phyloP scores from a whole-genome alignment of 176 grass and related monocot species.

The Tillandsia leiboldiana region DNA sequence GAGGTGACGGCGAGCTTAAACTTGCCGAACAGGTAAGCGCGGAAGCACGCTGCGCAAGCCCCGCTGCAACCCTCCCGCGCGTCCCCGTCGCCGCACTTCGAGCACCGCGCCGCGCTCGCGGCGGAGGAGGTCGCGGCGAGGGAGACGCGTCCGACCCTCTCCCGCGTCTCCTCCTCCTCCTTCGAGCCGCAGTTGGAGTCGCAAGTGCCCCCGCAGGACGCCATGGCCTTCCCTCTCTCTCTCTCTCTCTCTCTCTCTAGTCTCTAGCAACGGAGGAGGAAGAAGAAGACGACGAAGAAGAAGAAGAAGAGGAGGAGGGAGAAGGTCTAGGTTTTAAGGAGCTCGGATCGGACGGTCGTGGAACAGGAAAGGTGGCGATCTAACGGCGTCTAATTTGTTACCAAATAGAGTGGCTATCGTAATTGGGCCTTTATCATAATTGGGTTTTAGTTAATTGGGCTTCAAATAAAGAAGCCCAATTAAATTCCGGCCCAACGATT shows the following conservation, averaged over 20 bases:
- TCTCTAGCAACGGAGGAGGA: background rate
- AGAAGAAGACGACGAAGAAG: background rate
- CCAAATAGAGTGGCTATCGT: too few species aligned
- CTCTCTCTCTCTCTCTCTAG: background rate
- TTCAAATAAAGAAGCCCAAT: too few species aligned
- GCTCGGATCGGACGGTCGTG: too few species aligned
- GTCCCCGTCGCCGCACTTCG: constrained; percentile 38
- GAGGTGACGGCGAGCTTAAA: constrained; percentile 80
- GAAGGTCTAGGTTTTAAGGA: too few species aligned
- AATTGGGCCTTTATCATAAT: too few species aligned
- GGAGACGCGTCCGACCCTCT: constrained; percentile 23
- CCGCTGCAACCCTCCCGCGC: constrained; percentile 33
- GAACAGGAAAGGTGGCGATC: too few species aligned
- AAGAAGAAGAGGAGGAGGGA: background rate
- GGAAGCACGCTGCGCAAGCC: constrained; percentile 52
- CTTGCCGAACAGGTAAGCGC: constrained; percentile 58
- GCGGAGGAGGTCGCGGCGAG: background rate
- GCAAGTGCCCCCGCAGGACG: constrained; percentile 17
- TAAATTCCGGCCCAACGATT: too few species aligned
- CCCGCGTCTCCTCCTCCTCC: constrained; percentile 16
- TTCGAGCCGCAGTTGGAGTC: constrained; percentile 1
- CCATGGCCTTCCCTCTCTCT: background rate
- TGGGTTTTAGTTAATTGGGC: too few species aligned
- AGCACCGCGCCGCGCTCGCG: constrained; percentile 32
- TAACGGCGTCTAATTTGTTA: too few species aligned